Percentiles rank a stretch among this genome's conserved stretches.
Evolutionary conservation across 2,329 filamentous ascomycete genomes (phyloP).

Genomic region (Claviceps purpurea): DNA sequence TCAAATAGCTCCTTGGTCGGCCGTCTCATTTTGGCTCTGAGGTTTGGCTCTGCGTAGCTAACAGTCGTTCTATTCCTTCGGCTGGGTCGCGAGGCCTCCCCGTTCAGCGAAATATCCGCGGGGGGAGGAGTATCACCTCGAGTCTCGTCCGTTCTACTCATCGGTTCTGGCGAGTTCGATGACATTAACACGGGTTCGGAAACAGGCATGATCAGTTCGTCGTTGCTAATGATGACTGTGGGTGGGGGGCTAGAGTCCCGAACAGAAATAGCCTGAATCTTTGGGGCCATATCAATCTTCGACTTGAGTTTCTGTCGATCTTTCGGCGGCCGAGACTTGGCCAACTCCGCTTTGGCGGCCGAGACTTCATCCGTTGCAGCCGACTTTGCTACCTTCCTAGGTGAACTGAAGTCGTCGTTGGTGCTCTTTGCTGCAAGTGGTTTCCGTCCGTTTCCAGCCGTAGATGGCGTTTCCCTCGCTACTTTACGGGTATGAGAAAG

Average conservation of each 20-base stretch:
- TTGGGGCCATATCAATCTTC: conserved; percentile 13
- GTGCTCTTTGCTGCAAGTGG: conserved; percentile 44
- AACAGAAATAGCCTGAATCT: conserved; percentile 10
- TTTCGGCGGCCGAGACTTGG: conserved; percentile 14
- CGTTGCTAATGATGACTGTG: conserved; percentile 4
- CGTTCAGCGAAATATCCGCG: conserved; percentile 38
- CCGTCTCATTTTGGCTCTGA: conserved; percentile 72
- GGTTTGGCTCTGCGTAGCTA: conserved; percentile 72
- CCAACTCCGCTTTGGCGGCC: conserved; percentile 24
- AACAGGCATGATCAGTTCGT: conserved; percentile 16
- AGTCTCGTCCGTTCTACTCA: conserved; percentile 19
- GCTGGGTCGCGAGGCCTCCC: conserved; percentile 49
- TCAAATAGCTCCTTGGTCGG: conserved; percentile 65
- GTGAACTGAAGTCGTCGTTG: conserved; percentile 45
- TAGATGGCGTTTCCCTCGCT: conserved; percentile 18
- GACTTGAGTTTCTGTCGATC: conserved; percentile 15
- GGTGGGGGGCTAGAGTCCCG: conserved; percentile 10
- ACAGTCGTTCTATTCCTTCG: conserved; percentile 54
- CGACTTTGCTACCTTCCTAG: conserved; percentile 34
- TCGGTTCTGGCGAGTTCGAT: conserved; percentile 35
- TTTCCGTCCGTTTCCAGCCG: conserved; percentile 24
- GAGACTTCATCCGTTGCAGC: conserved; percentile 22
- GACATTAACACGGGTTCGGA: conserved; percentile 29
- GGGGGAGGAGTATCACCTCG: conserved; percentile 46
- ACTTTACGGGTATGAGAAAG: conserved; percentile 29